Conservation (phyloP, 2,329 filamentous ascomycete species). For the Fusarium protoensiforme region DNA sequence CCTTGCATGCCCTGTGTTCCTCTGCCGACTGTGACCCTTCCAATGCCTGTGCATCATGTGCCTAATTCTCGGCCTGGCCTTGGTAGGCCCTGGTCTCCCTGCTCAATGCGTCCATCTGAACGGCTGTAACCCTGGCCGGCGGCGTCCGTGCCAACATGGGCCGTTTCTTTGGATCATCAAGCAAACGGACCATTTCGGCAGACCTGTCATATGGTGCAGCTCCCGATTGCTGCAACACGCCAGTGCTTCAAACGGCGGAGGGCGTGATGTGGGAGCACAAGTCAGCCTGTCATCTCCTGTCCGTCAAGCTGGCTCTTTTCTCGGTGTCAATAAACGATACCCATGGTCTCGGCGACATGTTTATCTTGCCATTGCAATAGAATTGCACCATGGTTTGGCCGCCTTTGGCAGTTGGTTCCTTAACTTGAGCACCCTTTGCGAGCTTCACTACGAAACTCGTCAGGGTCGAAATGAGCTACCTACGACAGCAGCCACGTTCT, state of each 20-base stretch:
- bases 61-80: constrained; percentile 11
- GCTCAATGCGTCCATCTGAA: constrained; percentile 12
- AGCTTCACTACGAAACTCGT: not conserved
- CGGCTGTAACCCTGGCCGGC: constrained; percentile 33
- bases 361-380: constrained; percentile 16
- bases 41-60: constrained; percentile 38
- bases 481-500: not conserved
- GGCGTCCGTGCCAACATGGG: constrained; percentile 41
- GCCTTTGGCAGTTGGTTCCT: not conserved
- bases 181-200: constrained; percentile 31
- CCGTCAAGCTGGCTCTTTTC: not conserved
- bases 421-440: not conserved
- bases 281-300: constrained; percentile 4
- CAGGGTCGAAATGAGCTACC: not conserved
- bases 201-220: constrained; percentile 36
- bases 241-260: constrained; percentile 14
- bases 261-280: constrained; percentile 27
- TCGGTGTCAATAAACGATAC: constrained; percentile 3
- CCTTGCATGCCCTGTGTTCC: constrained; percentile 23
- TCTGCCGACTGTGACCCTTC: constrained; percentile 32
- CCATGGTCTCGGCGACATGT: not conserved
- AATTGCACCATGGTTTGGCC: not conserved
- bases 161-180: constrained; percentile 31
- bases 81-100: constrained; percentile 14
- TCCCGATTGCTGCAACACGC: constrained; percentile 7